Conservation (phyloP, 768 basidiomycete species). For the Megacollybia marginata region DNA sequence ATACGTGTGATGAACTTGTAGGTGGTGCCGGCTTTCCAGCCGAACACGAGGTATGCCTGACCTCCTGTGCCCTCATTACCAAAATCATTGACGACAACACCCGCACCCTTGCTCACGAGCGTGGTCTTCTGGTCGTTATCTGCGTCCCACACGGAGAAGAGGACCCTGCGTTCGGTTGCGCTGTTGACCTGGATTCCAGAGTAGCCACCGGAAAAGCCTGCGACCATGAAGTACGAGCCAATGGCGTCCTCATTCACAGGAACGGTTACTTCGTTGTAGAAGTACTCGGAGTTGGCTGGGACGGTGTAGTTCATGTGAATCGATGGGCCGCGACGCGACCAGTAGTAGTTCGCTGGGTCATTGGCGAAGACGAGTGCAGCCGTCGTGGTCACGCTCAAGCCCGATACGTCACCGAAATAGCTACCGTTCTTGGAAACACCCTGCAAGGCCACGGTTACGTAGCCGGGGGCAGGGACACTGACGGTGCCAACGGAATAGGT, state of each 20-base stretch:
- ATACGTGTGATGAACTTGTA: conserved; percentile 1
- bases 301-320: not conserved
- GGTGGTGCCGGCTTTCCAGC: not conserved
- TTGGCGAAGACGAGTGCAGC: too few species aligned
- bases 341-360: too few species aligned
- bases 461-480: too few species aligned
- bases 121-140: not conserved
- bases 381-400: too few species aligned
- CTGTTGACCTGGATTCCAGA: conserved; percentile 1
- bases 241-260: not conserved
- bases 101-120: not conserved
- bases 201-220: not conserved
- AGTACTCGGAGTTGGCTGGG: not conserved
- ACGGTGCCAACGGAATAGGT: too few species aligned
- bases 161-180: not conserved
- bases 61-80: not conserved
- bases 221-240: not conserved
- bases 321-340: too few species aligned
- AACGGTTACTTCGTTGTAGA: not conserved
- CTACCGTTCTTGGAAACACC: too few species aligned
- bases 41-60: not conserved
- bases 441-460: too few species aligned
- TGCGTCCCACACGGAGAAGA: conserved; percentile 1
- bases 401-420: too few species aligned
- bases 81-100: not conserved